phyloP scores from a whole-genome alignment of 1,284 basidiomycete genomes.

The Blastosporella zonata region DNA sequence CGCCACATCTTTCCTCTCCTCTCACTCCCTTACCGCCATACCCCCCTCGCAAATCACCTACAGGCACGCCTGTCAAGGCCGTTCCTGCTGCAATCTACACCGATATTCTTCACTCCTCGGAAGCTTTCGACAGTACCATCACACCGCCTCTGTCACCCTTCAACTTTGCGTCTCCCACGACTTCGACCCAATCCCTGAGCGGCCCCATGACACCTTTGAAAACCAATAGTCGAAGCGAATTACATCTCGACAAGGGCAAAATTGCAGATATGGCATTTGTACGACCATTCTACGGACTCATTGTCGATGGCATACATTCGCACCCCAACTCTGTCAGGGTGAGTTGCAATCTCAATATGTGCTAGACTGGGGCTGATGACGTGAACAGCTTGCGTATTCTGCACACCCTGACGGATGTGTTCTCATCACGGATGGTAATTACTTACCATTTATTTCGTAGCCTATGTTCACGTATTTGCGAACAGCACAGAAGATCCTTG shows the following conservation, averaged over 20 bases:
- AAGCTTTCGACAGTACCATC: slow-evolving; percentile 61
- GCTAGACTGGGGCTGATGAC: not conserved
- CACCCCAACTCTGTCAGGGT: slow-evolving; percentile 88
- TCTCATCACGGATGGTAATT: slow-evolving; percentile 82
- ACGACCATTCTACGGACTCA: slow-evolving; percentile 84
- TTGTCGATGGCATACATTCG: slow-evolving; percentile 88
- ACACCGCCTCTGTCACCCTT: slow-evolving; percentile 62
- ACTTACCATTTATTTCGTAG: not conserved
- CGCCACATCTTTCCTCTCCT: slow-evolving; percentile 53
- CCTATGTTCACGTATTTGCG: slow-evolving; percentile 2
- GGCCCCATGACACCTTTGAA: slow-evolving; percentile 22
- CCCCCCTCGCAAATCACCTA: slow-evolving; percentile 17
- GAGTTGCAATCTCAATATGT: slow-evolving; percentile 22
- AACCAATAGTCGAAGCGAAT: slow-evolving; percentile 27
- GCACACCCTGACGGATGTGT: slow-evolving; percentile 83
- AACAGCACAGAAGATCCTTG: slow-evolving; percentile 81
- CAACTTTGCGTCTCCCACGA: slow-evolving; percentile 20
- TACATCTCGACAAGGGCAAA: slow-evolving; percentile 38
- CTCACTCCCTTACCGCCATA: slow-evolving; percentile 24
- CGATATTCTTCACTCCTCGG: slow-evolving; percentile 33
- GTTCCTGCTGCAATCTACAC: slow-evolving; percentile 8
- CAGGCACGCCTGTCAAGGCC: not conserved
- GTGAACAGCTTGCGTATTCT: slow-evolving; percentile 72
- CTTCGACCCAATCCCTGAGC: slow-evolving; percentile 16
- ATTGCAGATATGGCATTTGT: slow-evolving; percentile 50